Evolutionary conservation across 495 filamentous ascomycete species (phyloP).

Genomic region (Neurospora sp.): DNA sequence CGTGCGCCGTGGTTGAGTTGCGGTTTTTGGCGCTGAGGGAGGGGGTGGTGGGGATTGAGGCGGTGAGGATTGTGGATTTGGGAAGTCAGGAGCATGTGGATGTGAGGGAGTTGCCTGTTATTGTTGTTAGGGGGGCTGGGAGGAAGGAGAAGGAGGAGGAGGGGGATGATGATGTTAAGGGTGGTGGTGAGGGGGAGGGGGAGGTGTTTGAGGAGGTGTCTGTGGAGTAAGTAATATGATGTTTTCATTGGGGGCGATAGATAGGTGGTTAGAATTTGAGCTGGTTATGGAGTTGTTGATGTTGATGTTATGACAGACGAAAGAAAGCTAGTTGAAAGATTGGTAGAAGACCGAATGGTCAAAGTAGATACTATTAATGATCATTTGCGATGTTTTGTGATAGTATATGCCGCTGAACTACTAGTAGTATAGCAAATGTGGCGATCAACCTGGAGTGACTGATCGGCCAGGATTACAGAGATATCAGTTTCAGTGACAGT

Average conservation of each 20-base stretch:
- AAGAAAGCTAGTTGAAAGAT: not conserved
- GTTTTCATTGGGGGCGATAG: not conserved
- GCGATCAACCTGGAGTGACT: not conserved
- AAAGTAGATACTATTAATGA: not conserved
- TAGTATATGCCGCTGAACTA: not conserved
- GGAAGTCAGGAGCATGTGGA: conserved; percentile 72
- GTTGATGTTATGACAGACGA: not conserved
- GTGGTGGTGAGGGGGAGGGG: no score
- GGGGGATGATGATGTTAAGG: not conserved
- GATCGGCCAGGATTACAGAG: not conserved
- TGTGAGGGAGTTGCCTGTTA: conserved; percentile 68
- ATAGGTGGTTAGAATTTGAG: not conserved
- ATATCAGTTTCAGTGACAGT: not conserved
- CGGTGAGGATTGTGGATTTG: conserved; percentile 73
- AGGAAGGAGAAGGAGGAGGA: conserved; percentile 14
- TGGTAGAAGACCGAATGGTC: not conserved
- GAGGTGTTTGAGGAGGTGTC: not conserved
- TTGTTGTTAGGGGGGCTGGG: conserved; percentile 37
- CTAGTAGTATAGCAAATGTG: not conserved
- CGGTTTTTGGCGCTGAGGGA: conserved; percentile 66
- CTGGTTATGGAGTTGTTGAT: not conserved
- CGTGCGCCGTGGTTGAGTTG: conserved; percentile 71
- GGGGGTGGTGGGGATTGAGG: conserved; percentile 69
- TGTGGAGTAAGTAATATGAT: not conserved
- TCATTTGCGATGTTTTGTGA: not conserved